Evolutionary conservation across 225 moss, liverwort and hornwort genomes (phyloP).

Genomic region (Sphagnum contortum): DNA sequence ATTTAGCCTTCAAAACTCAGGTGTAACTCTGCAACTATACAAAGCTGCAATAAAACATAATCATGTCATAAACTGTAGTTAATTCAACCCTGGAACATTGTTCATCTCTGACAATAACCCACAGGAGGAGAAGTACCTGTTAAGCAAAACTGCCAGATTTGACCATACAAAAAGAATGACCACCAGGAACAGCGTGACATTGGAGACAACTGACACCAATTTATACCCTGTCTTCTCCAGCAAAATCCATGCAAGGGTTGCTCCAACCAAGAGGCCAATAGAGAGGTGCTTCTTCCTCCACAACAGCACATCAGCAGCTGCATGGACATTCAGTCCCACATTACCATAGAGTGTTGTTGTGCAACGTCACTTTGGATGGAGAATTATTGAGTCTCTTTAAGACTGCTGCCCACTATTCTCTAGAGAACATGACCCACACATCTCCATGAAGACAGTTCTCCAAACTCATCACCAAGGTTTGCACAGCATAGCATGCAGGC

Average conservation of each 20-base stretch:
- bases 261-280: slow-evolving; percentile 42
- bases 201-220: slow-evolving; percentile 58
- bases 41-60: neutral
- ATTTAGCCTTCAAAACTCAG: no score
- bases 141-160: slow-evolving; percentile 61
- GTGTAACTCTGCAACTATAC: rapidly evolving
- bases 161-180: slow-evolving; percentile 85
- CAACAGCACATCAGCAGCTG: slow-evolving; percentile 64
- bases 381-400: no score
- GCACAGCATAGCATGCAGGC: no score
- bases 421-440: no score
- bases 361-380: no score
- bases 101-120: no score
- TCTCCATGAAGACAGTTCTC: no score
- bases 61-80: no score
- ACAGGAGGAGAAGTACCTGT: slow-evolving; percentile 29
- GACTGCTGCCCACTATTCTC: no score
- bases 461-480: no score
- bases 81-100: no score
- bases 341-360: no score
- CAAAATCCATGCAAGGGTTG: slow-evolving; percentile 61
- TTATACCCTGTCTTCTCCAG: slow-evolving; percentile 87
- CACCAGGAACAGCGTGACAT: slow-evolving; percentile 68
- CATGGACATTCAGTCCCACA: neutral
- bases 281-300: slow-evolving; percentile 72